Percentiles rank a stretch among this genome's conserved stretches.
Conservation (phyloP, 306 rosid genomes). For the Ziziphus jujuba region DNA sequence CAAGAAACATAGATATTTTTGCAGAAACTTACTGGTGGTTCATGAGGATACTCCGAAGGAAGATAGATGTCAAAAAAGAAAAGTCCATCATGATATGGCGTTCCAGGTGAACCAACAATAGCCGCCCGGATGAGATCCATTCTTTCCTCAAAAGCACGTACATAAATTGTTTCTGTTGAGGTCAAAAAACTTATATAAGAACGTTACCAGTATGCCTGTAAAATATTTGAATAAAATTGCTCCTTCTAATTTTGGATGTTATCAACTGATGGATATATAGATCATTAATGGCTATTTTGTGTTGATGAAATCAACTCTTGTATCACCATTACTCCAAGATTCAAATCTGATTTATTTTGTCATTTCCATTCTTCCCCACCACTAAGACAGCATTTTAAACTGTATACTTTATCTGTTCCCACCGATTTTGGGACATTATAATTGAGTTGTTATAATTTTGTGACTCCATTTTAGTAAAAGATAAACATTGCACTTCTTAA, state of each 20-base stretch:
- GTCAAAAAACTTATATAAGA: conserved; percentile 13
- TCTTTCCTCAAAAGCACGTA: conserved; percentile 82
- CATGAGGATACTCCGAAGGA: conserved; percentile 80
- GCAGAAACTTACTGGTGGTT: conserved; percentile 80
- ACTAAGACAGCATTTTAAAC: too few species aligned
- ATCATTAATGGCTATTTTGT: not conserved
- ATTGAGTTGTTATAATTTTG: too few species aligned
- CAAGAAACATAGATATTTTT: conserved; percentile 16
- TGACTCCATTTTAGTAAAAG: too few species aligned
- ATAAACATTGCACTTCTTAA: too few species aligned
- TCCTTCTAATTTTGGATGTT: not conserved
- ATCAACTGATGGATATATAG: not conserved
- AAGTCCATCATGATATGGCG: conserved; percentile 93
- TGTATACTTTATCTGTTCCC: too few species aligned
- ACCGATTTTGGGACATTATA: too few species aligned
- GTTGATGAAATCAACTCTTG: too few species aligned
- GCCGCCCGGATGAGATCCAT: conserved; percentile 90
- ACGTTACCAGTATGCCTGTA: conserved; percentile 7
- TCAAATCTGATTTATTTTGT: too few species aligned
- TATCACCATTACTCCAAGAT: too few species aligned
- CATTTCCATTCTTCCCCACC: too few species aligned
- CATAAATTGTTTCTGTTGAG: conserved; percentile 73
- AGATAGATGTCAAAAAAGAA: conserved; percentile 86
- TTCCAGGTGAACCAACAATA: conserved; percentile 89
- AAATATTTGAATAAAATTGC: conserved; percentile 13